phyloP scores from a whole-genome alignment of 306 rosid species.

The Astragalus membranaceus region DNA sequence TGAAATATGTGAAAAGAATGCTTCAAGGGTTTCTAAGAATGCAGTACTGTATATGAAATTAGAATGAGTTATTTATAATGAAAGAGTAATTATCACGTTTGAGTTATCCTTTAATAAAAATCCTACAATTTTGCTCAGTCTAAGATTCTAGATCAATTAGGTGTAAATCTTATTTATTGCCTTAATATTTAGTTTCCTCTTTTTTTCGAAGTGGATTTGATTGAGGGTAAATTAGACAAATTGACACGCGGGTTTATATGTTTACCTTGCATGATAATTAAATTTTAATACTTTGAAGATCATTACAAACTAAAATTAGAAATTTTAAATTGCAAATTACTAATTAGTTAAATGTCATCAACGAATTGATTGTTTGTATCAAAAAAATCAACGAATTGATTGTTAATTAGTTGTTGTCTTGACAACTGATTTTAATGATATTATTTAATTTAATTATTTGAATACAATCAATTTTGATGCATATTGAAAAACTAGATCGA shows the following conservation, averaged over 20 bases:
- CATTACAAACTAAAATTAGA: too few relatives aligned
- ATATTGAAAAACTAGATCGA: too few relatives aligned
- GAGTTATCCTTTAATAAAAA: neutral
- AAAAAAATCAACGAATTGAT: neutral
- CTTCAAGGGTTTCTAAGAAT: neutral
- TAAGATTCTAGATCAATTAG: constrained; percentile 14
- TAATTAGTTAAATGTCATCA: neutral
- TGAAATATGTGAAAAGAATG: neutral
- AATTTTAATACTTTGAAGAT: too few relatives aligned
- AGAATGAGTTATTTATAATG: neutral
- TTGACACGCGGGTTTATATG: neutral
- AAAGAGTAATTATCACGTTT: neutral
- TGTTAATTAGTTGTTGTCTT: neutral
- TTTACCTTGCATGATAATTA: neutral
- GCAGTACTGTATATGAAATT: neutral
- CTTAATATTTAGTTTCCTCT: neutral
- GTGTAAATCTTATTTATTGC: neutral
- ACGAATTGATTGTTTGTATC: too few relatives aligned
- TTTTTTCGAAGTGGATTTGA: neutral
- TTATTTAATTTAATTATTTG: too few relatives aligned
- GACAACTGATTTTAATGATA: neutral
- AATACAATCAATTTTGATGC: too few relatives aligned
- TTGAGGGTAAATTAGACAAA: neutral
- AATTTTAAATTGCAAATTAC: too few relatives aligned
- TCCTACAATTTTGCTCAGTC: constrained; percentile 10